Evolutionary conservation across 1,284 basidiomycete genomes (phyloP), one percentile per base, ranked within the genome.

Genomic region (Binderoboletus segoi): DNA sequence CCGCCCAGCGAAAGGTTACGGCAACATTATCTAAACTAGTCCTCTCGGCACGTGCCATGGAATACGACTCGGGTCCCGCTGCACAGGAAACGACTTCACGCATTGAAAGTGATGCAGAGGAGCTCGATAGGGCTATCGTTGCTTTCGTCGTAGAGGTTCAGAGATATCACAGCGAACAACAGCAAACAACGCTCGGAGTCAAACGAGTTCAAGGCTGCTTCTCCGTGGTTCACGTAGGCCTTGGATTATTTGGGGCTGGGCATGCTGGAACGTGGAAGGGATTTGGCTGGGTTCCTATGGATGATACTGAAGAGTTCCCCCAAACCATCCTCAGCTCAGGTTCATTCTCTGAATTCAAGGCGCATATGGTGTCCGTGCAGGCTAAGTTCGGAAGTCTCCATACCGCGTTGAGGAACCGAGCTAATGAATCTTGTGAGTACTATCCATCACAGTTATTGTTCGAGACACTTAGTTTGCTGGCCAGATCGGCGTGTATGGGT

Each of bases 1-100:
- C 86, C 18, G 83, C 84, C 0, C 89, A 91, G 58, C 79, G 88
- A 41, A 89, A 89, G 64, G 88, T 91, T 28, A 90, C 89, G 3
- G 88, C 89, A 15, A 91, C 89, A 1, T 74, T 91, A 20, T 91
- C 89, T 11, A 84, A 90, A 65, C 74, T 91, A 18, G 88, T 91
- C 11, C 76, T 91, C 3, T 90, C 89, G 8, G 86, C 88, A 24
- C 82, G 89, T 46, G 89, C 89, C 1, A 84, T 90, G 75, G 83
- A 88, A 64, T 91, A 89, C 59, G 87, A 91, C 66, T 86, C 86
- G 0, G 84, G 83, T 20, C 79, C 82, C 3, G 78, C 82, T 21
- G 69, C 80, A 18, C 73, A 79, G 15, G 87, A 91, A 60, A 86
- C 86, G n/a, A 79, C 85, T 3, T 82, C 81, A 59, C 82, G 88